Percentiles rank a stretch among this genome's conserved stretches.
phyloP scores from a whole-genome alignment of 192 early-diverging fungal species.

The Kickxella alabastrina region DNA sequence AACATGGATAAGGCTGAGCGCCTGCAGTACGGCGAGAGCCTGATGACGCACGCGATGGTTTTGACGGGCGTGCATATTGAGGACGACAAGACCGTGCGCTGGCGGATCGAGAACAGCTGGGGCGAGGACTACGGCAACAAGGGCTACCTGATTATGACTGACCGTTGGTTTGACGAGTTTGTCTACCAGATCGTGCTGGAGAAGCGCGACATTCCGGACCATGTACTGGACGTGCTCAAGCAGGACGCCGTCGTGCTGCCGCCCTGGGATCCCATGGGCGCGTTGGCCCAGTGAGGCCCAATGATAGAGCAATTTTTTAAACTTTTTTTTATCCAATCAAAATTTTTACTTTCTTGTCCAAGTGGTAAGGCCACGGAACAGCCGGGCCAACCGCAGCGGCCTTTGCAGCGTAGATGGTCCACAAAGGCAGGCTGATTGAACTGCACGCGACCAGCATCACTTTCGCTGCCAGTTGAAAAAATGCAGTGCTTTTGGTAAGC shows the following conservation, averaged over 20 bases:
- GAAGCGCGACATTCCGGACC: slow-evolving; percentile 57
- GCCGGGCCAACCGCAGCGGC: too few species aligned
- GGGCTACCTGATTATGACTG: slow-evolving; percentile 74
- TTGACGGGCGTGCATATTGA: slow-evolving; percentile 72
- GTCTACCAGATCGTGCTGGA: slow-evolving; percentile 79
- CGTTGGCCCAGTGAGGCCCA: slow-evolving; percentile 51
- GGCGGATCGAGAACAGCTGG: slow-evolving; percentile 75
- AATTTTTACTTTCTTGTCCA: not conserved
- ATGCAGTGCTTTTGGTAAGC: too few species aligned
- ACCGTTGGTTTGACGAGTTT: slow-evolving; percentile 73
- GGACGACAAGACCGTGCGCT: slow-evolving; percentile 61
- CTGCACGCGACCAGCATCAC: too few species aligned
- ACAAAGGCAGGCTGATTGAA: too few species aligned
- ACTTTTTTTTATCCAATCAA: not conserved
- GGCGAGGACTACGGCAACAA: slow-evolving; percentile 63
- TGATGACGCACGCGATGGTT: slow-evolving; percentile 81
- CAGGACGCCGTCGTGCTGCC: slow-evolving; percentile 63
- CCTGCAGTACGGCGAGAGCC: slow-evolving; percentile 64
- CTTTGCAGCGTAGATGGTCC: too few species aligned
- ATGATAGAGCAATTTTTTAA: not conserved
- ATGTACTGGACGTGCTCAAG: slow-evolving; percentile 59
- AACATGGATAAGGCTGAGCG: slow-evolving; percentile 63
- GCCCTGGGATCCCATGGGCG: slow-evolving; percentile 77
- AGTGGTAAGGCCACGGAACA: too few species aligned
- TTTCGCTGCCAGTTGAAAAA: too few species aligned